These are phyloP conservation scores for Thielaviopsis punctulata DNA, from an alignment of 2,329 filamentous ascomycete genomes.

Conservation along the genomic window DNA sequence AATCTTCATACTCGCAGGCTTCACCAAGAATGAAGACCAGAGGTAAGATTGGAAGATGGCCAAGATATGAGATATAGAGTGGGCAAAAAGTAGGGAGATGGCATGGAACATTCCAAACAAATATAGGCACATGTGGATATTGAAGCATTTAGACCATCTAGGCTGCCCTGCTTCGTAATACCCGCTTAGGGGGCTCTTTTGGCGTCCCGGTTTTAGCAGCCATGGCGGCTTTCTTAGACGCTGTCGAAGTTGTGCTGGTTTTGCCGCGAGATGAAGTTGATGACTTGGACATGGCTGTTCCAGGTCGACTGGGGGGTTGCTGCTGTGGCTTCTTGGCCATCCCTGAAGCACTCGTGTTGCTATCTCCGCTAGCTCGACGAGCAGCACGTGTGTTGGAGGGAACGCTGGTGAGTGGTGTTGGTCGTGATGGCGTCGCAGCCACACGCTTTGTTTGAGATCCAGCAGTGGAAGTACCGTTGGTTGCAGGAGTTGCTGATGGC, in stretches of 20 bases:
- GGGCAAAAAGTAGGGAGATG: background rate
- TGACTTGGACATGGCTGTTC: conserved; percentile 24
- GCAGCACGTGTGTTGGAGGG: conserved; percentile 24
- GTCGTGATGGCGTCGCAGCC: conserved; percentile 15
- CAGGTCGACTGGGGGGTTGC: conserved; percentile 23
- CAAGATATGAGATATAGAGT: background rate
- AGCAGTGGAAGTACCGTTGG: conserved; percentile 23
- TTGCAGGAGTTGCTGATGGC: conserved; percentile 27
- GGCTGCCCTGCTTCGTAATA: conserved; percentile 34
- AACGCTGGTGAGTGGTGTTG: conserved; percentile 27
- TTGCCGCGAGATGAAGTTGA: conserved; percentile 16
- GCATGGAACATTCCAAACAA: background rate
- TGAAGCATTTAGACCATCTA: background rate
- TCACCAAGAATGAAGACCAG: background rate
- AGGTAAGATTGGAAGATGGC: background rate
- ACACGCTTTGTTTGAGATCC: conserved; percentile 14
- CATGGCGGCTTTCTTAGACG: conserved; percentile 29
- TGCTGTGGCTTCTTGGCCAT: conserved; percentile 13
- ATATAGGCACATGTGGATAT: background rate
- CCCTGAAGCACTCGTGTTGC: conserved; percentile 19
- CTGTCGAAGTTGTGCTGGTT: conserved; percentile 35
- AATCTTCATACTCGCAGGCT: background rate
- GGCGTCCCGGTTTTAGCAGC: conserved; percentile 32
- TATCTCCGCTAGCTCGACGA: conserved; percentile 45
- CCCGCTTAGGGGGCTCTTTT: conserved; percentile 32